Base-by-base conservation (phyloP, 176 grass and related monocot genomes). In the Pontederia crassipes region DNA sequence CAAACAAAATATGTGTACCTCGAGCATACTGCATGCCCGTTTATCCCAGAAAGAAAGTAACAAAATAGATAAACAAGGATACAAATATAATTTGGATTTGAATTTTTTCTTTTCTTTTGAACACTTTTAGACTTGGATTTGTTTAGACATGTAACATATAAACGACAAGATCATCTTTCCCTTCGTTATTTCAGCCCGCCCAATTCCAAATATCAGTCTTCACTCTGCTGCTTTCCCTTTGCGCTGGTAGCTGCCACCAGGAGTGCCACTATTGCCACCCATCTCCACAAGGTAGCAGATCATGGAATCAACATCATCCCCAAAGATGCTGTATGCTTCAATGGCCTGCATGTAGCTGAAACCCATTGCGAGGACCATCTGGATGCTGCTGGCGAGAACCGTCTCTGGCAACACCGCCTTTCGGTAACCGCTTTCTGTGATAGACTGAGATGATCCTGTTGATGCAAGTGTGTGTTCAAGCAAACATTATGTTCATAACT, bases 271-370 rank as follows among this genome's bases (percentile, higher is more conserved):
- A 0, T 64, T 17, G 48, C 74, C 81, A 55, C 74, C 88, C 40
- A 75, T 99, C 74, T 93, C 94, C 64, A 98, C 35, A 59, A 99
- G 80, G 67, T 99, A 99, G 78, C 85, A 93, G 66, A 99, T 70
- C 88, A 99, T 97, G 2, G 94, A 99, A 68, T 99, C 88, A n/a
- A 86, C 75, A 1, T 99, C 94, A 65, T 99, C 94, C 0, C 94
- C 94, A 3, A 99, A 93, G 49, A 99, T 93, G 49, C 88, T 89
- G 64, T 86, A 86, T 32, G 94, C 88, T 64, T 99, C 94, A 28
- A 99, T 89, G 2, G 83, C 94, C 62, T 93, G 88, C 74, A 79
- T 79, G 79, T 99, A 99, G 61, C 75, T 79, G 72, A 99, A 99
- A 74, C 94, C 94, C 94, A 99, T 99, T 8, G 94, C 73, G 45